Evolutionary conservation across 2,329 filamentous ascomycete species (phyloP), one percentile per base, ranked within the genome.

Genomic region (Tympanopsis confertula): DNA sequence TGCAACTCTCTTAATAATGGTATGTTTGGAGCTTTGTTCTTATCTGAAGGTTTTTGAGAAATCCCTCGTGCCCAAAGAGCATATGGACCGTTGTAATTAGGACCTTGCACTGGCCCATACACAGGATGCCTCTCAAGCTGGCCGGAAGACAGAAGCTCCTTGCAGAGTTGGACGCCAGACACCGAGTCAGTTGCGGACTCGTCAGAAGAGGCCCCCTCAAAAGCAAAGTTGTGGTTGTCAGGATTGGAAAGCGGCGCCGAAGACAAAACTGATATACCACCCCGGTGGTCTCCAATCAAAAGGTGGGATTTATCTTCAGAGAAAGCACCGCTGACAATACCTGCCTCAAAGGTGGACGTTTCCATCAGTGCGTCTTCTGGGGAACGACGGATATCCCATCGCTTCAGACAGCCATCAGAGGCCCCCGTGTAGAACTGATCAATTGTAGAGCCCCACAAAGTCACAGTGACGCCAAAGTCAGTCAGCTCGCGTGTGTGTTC

Each of bases 391-490:
- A 75, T 66, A 48, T 79, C 65, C 75, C 75, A 80, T 3, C 60
- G 57, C 41, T 76, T 77, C 28, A 80, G 55, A 1, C 69, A 55
- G 3, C 75, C 75, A 48, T 80, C 75, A 4, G 74, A 77, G 4
- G 69, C 70, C 13, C 74, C 75, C 18, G 69, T 74, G 49, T 71
- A 77, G 5, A 79, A 58, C 1, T 70, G 58, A 5, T 63, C 61
- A 14, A 63, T 56, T 4, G 61, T 63, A 3, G 64, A 53, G 5
- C 68, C 71, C 74, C 74, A 80, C 0, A 71, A 59, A 3, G 73
- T 60, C 42, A 76, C 66, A 14, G 68, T 65, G 1, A 79, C 65
- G 1, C 75, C 75, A 5, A 71, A 70, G 43, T 79, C 75, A 4
- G 61, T 59, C 13, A 63, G 45, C 44, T 78, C 74, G 15, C 62